phyloP scores from a whole-genome alignment of 768 basidiomycete genomes.

The Xerocomus potaroensis region DNA sequence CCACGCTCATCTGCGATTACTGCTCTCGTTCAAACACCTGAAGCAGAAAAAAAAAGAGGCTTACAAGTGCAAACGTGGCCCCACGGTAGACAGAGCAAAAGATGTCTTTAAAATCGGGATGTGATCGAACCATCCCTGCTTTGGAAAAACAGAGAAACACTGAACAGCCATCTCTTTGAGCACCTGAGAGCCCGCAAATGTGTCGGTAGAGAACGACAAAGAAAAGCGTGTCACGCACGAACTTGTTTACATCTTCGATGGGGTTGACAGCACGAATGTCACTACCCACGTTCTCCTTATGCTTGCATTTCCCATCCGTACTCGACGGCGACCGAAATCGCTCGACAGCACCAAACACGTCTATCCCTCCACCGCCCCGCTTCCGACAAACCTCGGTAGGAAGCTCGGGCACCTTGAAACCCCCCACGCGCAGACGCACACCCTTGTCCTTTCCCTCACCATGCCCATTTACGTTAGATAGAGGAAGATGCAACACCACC shows the following conservation, averaged over 20 bases:
- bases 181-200: slow-evolving; percentile 28
- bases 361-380: slow-evolving; percentile 21
- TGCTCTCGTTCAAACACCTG: slow-evolving; percentile 2
- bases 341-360: slow-evolving; percentile 28
- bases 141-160: slow-evolving; percentile 27
- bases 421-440: neutral
- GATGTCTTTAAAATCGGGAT: slow-evolving; percentile 39
- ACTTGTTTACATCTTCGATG: slow-evolving; percentile 59
- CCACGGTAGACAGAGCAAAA: slow-evolving; percentile 40
- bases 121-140: slow-evolving; percentile 33
- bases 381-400: slow-evolving; percentile 30
- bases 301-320: slow-evolving; percentile 36
- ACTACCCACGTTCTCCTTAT: slow-evolving; percentile 30
- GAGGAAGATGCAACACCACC: slow-evolving; percentile 37
- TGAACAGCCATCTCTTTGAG: slow-evolving; percentile 38
- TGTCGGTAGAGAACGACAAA: neutral
- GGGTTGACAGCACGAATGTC: slow-evolving; percentile 17
- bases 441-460: slow-evolving; percentile 6
- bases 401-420: slow-evolving; percentile 48
- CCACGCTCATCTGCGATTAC: slow-evolving; percentile 30
- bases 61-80: slow-evolving; percentile 37
- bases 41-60: slow-evolving; percentile 7
- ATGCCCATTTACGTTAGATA: slow-evolving; percentile 15
- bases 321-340: slow-evolving; percentile 11
- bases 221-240: slow-evolving; percentile 35